Evolutionary conservation across 2,329 filamentous ascomycete genomes (phyloP).

Genomic region (Botrytis hyacinthi): DNA sequence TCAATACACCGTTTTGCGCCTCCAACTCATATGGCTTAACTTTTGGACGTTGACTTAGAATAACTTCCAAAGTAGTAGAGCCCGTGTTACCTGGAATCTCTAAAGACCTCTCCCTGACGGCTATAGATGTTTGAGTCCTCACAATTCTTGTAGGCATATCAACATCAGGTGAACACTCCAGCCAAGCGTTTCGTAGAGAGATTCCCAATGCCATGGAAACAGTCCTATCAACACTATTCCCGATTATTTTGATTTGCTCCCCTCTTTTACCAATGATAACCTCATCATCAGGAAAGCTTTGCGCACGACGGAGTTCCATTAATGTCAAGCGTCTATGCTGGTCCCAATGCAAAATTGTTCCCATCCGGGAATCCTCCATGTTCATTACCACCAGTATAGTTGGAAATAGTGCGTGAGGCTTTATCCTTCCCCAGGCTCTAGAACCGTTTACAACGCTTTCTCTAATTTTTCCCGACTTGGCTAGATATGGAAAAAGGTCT

Average conservation of each 20-base stretch:
- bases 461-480: slow-evolving; percentile 30
- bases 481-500: slow-evolving; percentile 41
- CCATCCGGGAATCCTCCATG: slow-evolving; percentile 54
- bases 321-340: slow-evolving; percentile 61
- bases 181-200: slow-evolving; percentile 58
- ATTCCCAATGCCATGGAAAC: slow-evolving; percentile 66
- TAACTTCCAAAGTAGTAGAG: background rate
- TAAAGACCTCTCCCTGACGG: background rate
- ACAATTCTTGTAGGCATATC: background rate
- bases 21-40: background rate
- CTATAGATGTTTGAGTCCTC: background rate
- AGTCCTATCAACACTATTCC: slow-evolving; percentile 72
- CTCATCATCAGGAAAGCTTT: slow-evolving; percentile 69
- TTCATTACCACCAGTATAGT: slow-evolving; percentile 59
- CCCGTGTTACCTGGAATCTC: background rate
- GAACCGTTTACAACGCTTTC: slow-evolving; percentile 29
- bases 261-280: slow-evolving; percentile 58
- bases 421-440: slow-evolving; percentile 51
- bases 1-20: background rate
- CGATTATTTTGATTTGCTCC: slow-evolving; percentile 65
- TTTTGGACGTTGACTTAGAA: background rate
- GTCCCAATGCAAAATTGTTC: slow-evolving; percentile 61
- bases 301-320: slow-evolving; percentile 65
- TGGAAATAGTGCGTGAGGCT: slow-evolving; percentile 52
- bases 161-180: slow-evolving; percentile 27